Evolutionary conservation across 257 asterid species (phyloP), one percentile per base, ranked within the genome.

Genomic region (Capsicum rhomboideum): DNA sequence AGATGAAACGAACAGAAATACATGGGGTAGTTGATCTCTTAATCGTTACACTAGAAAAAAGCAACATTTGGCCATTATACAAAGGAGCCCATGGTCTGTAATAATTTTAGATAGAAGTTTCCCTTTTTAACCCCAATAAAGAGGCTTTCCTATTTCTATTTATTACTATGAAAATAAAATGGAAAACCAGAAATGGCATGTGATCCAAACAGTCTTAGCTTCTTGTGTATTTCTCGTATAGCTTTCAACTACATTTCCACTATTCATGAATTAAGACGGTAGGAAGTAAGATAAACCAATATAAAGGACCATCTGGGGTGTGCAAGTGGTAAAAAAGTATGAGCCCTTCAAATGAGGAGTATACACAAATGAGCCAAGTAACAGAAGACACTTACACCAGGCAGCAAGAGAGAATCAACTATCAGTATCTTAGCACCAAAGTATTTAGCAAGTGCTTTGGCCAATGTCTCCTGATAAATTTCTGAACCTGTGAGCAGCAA

Each of bases 401-500:
- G 92, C 84, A 94, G 84, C 23, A 88, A 56, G 87, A 93, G 88
- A 44, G 94, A 87, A 86, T 95, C 97, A 54, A 95, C 94, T 82
- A 92, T 87, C 54, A 95, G 93, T 85, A 95, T 91, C 72, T 84
- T 93, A 16, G 92, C 97, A 52, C 86, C 87, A 87, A 87, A 92
- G 88, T 89, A 75, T 59, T 90, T 92, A 4, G 97, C 93, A 68
- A 95, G 93, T 78, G 98, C 97, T 93, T 93, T 95, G 31, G 91
- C 74, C 85, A 93, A 85, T 63, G 90, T 91, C 88, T 93, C 98
- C 89, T 95, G 98, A 84, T 93, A 95, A 86, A 95, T 95, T 83
- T 95, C 99, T 3, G 99, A 95, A 59, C 99, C 99, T 94, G 75
- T 56, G 85, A 84, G 71, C 52, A 53, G 17, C 29, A 28, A 71